Evolutionary conservation across 495 filamentous ascomycete genomes (phyloP).

Genomic region (Baudoinia panamericana): DNA sequence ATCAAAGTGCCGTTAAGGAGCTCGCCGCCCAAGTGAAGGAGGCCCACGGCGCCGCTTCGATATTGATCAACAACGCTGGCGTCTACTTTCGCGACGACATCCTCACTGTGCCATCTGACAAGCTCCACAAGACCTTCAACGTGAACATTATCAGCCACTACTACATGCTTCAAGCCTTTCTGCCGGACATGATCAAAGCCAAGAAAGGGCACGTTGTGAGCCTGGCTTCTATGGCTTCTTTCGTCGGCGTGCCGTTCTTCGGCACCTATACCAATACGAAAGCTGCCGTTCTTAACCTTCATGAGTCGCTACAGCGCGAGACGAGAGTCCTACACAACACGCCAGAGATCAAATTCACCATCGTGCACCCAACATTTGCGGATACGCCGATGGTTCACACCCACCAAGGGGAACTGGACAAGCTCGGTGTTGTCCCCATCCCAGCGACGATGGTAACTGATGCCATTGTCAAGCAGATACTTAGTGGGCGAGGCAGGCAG

Average conservation of each 20-base stretch:
- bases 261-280: slow-evolving; percentile 46
- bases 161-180: slow-evolving; percentile 44
- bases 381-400: slow-evolving; percentile 19
- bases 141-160: slow-evolving; percentile 51
- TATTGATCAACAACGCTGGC: slow-evolving; percentile 52
- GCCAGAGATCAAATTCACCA: slow-evolving; percentile 26
- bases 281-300: slow-evolving; percentile 43
- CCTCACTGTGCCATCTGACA: slow-evolving; percentile 34
- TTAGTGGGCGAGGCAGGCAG: slow-evolving; percentile 18
- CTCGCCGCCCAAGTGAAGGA: slow-evolving; percentile 36
- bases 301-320: slow-evolving; percentile 32
- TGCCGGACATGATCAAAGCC: slow-evolving; percentile 45
- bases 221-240: slow-evolving; percentile 43
- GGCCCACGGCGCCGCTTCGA: slow-evolving; percentile 37
- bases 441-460: slow-evolving; percentile 20
- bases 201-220: slow-evolving; percentile 51
- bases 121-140: slow-evolving; percentile 40
- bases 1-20: slow-evolving; percentile 32
- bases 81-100: slow-evolving; percentile 37
- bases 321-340: slow-evolving; percentile 24
- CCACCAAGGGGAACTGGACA: slow-evolving; percentile 14
- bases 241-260: slow-evolving; percentile 37
- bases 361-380: slow-evolving; percentile 30
- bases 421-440: slow-evolving; percentile 11
- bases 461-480: slow-evolving; percentile 22